Base-by-base conservation (phyloP, 495 filamentous ascomycete species). In the Baudoinia panamericana region DNA sequence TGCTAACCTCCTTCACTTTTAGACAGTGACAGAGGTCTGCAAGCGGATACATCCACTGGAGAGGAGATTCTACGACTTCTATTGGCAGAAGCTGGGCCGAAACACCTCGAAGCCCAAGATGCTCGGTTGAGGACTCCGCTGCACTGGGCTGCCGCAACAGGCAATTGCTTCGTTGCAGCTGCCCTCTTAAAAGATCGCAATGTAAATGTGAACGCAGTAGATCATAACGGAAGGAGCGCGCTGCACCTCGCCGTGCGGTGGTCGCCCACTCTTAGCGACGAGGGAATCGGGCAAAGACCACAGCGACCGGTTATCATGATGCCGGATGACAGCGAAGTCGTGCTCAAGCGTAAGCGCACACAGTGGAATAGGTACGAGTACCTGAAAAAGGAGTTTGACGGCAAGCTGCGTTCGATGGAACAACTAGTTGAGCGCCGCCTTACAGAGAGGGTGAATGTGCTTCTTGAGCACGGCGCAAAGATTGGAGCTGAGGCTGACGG, bases 401-500 rank as follows among this genome's bases (percentile, higher is more conserved):
- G n/a, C n/a, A n/a, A n/a, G n/a, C n/a, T n/a, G n/a, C n/a, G n/a
- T n/a, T n/a, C n/a, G n/a, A n/a, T n/a, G n/a, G n/a, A n/a, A n/a
- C n/a, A n/a, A n/a, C n/a, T n/a, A 17, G 9, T 33, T 9, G 8
- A 10, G 7, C 30, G 30, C 7, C 8, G 30, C 9, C 8, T 33
- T 17, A 33, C 9, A 9, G 30, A 33, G 16, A 7, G 8, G 7
- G 30, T 80, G 10, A 55, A 61, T 43, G 45, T 78, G 40, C 58
- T 82, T 9, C 54, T 80, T 19, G 42, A 53, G 13, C 57, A 70
- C 45, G 60, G 61, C 7, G 74, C 76, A 4, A 53, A 70, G 46
- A 58, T 76, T 8, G 62, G 69, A 48, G 69, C 72, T 23, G 58
- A 62, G 32, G 76, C 72, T 55, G 73, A 76, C 50, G 68, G 71